phyloP scores from a whole-genome alignment of 306 rosid genomes.

The Neltuma alba region DNA sequence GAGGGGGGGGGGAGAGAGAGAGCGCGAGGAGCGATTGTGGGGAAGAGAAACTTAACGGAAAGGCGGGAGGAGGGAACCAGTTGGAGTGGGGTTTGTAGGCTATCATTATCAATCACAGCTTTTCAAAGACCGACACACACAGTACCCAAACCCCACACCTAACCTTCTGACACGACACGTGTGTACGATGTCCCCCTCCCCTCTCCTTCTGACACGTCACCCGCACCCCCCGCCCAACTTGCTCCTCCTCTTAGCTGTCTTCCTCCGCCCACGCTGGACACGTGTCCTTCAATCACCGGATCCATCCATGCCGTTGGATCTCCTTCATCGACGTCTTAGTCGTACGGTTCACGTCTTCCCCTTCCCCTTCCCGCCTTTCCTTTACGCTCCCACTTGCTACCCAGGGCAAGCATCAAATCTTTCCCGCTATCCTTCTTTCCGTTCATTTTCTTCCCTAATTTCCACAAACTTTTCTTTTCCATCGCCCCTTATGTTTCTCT shows the following conservation, averaged over 20 bases:
- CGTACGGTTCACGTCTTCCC: conserved; percentile 40
- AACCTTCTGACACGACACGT: conserved; percentile 28
- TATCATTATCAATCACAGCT: not conserved
- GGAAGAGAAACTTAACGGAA: no score
- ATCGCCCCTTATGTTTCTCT: no score
- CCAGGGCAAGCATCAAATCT: not conserved
- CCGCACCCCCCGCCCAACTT: conserved; percentile 12
- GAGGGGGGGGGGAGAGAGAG: no score
- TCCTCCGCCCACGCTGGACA: conserved; percentile 9
- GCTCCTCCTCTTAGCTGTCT: conserved; percentile 14
- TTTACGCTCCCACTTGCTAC: not conserved
- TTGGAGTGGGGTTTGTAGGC: not conserved
- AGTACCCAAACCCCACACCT: not conserved
- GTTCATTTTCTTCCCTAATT: no score
- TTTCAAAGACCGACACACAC: not conserved
- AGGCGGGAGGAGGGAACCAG: not conserved
- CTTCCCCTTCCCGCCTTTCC: not conserved
- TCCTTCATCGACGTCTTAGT: not conserved
- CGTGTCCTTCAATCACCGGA: no score
- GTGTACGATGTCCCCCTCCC: conserved; percentile 17
- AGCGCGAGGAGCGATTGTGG: no score
- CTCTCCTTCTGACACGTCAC: not conserved
- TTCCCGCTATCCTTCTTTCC: not conserved
- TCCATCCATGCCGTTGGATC: conserved; percentile 13
- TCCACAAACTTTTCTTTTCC: no score